These are phyloP conservation scores for Pinguiococcus pyrenoidosus DNA, from an alignment of 108 stramenopile species.

Conservation along the genomic window DNA sequence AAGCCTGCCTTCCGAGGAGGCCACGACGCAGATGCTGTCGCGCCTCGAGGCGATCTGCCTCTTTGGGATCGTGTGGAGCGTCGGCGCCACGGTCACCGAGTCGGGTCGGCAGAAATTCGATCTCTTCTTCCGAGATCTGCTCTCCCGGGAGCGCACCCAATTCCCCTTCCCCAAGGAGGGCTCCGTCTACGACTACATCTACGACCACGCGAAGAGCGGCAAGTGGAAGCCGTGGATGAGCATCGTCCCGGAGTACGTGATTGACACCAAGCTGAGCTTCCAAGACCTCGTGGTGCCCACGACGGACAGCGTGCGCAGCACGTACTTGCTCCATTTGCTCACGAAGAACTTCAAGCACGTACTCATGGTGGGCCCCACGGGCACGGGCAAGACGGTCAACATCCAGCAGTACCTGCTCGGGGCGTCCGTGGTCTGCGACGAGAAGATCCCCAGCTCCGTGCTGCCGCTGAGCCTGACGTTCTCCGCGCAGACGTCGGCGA, in stretches of 20 bases:
- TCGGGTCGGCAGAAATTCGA: slow-evolving; percentile 30
- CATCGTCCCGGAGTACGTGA: slow-evolving; percentile 19
- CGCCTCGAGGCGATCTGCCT: slow-evolving; percentile 40
- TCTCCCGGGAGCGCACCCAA: neutral
- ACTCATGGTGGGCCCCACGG: slow-evolving; percentile 49
- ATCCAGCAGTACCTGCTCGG: slow-evolving; percentile 44
- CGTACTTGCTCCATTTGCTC: slow-evolving; percentile 38
- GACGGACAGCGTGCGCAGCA: slow-evolving; percentile 44
- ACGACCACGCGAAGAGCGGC: slow-evolving; percentile 16
- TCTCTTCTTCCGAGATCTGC: slow-evolving; percentile 25
- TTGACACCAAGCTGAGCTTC: slow-evolving; percentile 38
- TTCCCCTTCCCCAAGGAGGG: slow-evolving; percentile 33
- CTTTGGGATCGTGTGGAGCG: slow-evolving; percentile 43
- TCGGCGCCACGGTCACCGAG: slow-evolving; percentile 31
- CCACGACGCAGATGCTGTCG: slow-evolving; percentile 5
- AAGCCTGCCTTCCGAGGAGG: slow-evolving; percentile 11
- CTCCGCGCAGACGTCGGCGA: slow-evolving; percentile 45
- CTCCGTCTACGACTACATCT: slow-evolving; percentile 39
- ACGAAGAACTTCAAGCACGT: slow-evolving; percentile 40
- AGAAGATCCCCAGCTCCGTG: neutral
- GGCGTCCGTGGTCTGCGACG: slow-evolving; percentile 11
- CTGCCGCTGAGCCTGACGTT: slow-evolving; percentile 43
- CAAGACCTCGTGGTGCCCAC: slow-evolving; percentile 44
- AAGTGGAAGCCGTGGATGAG: slow-evolving; percentile 43
- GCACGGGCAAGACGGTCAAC: slow-evolving; percentile 55